These are phyloP conservation scores for Rhizopogon hawkerae DNA, from an alignment of 1,284 basidiomycete genomes.

Conservation along the genomic window DNA sequence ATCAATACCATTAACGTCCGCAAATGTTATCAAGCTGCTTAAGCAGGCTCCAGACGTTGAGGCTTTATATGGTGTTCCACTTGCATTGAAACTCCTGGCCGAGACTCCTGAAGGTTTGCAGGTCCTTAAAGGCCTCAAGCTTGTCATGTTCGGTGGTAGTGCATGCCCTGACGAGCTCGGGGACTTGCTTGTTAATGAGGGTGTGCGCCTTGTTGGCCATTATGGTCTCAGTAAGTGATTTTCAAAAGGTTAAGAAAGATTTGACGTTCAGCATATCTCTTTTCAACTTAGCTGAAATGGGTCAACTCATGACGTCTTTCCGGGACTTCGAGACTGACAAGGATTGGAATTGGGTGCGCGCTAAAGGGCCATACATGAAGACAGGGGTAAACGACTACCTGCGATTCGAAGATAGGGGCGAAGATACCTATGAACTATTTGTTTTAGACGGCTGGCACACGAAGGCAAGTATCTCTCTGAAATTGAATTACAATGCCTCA, in stretches of 20 bases:
- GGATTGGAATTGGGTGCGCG: conserved; percentile 51
- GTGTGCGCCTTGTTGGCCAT: conserved; percentile 46
- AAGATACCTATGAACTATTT: conserved; percentile 43
- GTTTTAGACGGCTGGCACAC: conserved; percentile 49
- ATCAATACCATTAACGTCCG: conserved; percentile 43
- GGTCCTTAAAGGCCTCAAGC: conserved; percentile 39
- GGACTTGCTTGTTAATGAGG: conserved; percentile 41
- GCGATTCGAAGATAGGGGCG: conserved; percentile 36
- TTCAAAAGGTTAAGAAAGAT: conserved; percentile 20
- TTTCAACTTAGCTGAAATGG: conserved; percentile 22
- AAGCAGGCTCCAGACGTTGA: conserved; percentile 15
- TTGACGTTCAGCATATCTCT: background rate
- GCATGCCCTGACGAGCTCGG: conserved; percentile 45
- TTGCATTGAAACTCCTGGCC: conserved; percentile 36
- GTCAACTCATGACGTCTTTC: conserved; percentile 42
- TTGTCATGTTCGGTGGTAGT: conserved; percentile 43
- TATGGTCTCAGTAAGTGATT: conserved; percentile 38
- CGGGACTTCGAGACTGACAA: conserved; percentile 46
- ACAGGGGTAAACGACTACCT: conserved; percentile 31
- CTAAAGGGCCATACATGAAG: conserved; percentile 20
- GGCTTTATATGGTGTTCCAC: conserved; percentile 15
- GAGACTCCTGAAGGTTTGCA: conserved; percentile 43
- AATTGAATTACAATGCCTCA: background rate
- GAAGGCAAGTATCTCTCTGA: conserved; percentile 28
- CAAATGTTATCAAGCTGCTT: conserved; percentile 34